These are phyloP conservation scores for Rubia peregrina DNA, from an alignment of 305 asterid species.

Conservation along the genomic window DNA sequence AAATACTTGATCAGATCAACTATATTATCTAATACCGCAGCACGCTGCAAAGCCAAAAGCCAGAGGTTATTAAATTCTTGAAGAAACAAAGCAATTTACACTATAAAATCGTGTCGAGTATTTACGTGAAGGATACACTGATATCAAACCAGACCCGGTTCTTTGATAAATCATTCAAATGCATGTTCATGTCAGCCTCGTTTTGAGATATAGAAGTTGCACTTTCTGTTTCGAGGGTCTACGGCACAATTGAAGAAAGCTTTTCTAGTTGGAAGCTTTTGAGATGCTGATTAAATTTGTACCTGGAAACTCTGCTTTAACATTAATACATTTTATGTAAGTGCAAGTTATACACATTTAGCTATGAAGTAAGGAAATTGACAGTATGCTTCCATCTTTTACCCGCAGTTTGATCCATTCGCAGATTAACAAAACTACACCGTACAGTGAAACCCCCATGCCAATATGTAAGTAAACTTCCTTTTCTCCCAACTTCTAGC, in stretches of 20 bases:
- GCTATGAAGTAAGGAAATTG: neutral
- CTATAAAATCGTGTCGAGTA: no score
- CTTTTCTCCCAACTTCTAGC: neutral
- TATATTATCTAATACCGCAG: no score
- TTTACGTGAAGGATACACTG: no score
- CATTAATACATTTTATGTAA: conserved; percentile 62
- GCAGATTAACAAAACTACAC: conserved; percentile 61
- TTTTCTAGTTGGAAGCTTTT: conserved; percentile 53
- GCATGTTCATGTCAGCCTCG: neutral
- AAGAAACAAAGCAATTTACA: no score
- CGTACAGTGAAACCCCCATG: conserved; percentile 49
- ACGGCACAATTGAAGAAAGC: conserved; percentile 48
- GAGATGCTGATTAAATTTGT: conserved; percentile 65
- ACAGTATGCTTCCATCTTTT: conserved; percentile 15
- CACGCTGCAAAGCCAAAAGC: no score
- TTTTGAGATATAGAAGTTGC: neutral
- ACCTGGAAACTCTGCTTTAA: no score
- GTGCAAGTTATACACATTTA: conserved; percentile 5
- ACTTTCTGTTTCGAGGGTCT: conserved; percentile 33
- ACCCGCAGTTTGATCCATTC: conserved; percentile 66
- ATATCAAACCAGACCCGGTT: neutral
- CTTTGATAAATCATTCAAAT: neutral
- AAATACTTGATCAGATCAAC: no score
- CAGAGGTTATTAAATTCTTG: no score
- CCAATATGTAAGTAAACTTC: conserved; percentile 36